phyloP scores from a whole-genome alignment of 2,329 filamentous ascomycete species.

The Epichloe baconii region DNA sequence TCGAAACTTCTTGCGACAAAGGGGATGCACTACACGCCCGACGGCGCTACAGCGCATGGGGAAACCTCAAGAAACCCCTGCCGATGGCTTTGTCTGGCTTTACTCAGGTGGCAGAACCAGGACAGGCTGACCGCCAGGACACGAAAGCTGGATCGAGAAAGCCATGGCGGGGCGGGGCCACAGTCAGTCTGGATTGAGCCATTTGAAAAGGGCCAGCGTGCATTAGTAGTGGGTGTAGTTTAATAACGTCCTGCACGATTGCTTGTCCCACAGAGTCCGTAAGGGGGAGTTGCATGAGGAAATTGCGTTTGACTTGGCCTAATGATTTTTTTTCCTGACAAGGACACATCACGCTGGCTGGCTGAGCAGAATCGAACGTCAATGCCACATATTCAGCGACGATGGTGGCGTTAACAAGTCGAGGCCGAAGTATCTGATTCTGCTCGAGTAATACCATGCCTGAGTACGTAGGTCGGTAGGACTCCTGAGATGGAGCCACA shows the following conservation, averaged over 20 bases:
- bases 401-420: no score
- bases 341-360: no score
- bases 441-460: no score
- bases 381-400: no score
- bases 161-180: slow-evolving; percentile 1
- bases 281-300: slow-evolving; percentile 2
- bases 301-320: slow-evolving; percentile 1
- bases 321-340: no score
- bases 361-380: no score
- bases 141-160: not conserved
- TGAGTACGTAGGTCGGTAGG: no score
- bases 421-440: no score
- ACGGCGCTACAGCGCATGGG: not conserved
- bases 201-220: slow-evolving; percentile 5
- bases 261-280: not conserved
- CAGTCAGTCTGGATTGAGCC: slow-evolving; percentile 8
- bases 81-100: not conserved
- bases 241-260: slow-evolving; percentile 8
- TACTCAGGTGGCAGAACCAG: not conserved
- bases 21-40: no score
- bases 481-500: no score
- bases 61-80: not conserved
- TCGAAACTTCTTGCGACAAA: no score
- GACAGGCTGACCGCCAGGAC: not conserved
- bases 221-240: slow-evolving; percentile 7